Evolutionary conservation across 2,329 filamentous ascomycete species (phyloP), one percentile per base, ranked within the genome.

Genomic region (Aspergillus vadensis): DNA sequence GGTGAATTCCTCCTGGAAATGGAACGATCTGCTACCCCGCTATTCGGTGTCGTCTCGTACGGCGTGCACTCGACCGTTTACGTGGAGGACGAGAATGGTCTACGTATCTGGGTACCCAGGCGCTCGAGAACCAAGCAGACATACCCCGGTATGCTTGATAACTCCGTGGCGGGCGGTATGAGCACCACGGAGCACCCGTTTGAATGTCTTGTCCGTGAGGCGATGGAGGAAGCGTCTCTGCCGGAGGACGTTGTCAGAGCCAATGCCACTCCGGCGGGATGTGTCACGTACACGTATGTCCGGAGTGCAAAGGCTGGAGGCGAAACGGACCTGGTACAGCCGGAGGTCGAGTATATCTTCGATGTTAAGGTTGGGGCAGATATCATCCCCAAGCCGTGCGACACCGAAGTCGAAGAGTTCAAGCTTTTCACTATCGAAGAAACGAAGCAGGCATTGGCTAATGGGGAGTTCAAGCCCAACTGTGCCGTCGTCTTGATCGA

Each of bases 131-230:
- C 81, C 60, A 99, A 98, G 81, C 86, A 91, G 66, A 97, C 92
- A 0, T 99, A 94, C 72, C 89, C 90, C 0, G 85, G 90, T n/a
- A 93, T 97, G 82, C 82, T 99, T 66, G 95, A 99, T 76, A 99
- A 98, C 75, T 92, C 92, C 1, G 95, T 96, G 6, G 95, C 93
- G 0, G 91, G 91, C 3, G 91, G 92, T 0, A 88, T 98, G 67
- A 88, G 89, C 74, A 91, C 91, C 0, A 90, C 88, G 14, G 93
- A 97, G 74, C 83, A 83, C 21, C 90, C 91, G 0, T 89, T 92
- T 52, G 92, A 94, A 72, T 92, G 90, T 73, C 79, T 97, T 55
- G 83, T 97, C 19, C 86, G 94, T 57, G 95, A 99, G 77, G 89
- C 89, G 3, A 88, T 88, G 65, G 95, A 99, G 77, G 95, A 99